A percentile compares a stretch with the other conserved stretches of the same genome.
Evolutionary conservation across 75 land plant species (phyloP).

Genomic region (Pinus tabuliformis): DNA sequence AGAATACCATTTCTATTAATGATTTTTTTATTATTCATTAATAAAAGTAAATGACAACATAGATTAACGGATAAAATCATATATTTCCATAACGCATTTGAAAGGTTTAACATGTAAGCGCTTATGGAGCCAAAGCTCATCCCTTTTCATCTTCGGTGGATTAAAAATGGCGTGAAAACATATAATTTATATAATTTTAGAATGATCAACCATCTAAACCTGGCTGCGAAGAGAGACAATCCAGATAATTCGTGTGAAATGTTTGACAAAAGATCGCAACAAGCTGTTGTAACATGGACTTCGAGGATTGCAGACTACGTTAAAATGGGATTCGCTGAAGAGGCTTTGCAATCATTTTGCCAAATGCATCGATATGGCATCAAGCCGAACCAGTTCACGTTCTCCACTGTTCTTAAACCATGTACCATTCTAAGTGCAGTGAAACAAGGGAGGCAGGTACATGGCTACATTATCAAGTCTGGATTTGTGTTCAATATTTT

Average conservation of each 20-base stretch:
- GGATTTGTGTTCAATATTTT: conserved; percentile 35
- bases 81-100: too few species aligned
- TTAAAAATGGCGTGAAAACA: too few species aligned
- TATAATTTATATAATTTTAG: conserved; percentile 12
- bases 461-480: conserved; percentile 28
- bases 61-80: too few species aligned
- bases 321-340: conserved; percentile 42
- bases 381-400: conserved; percentile 43
- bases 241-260: conserved; percentile 32
- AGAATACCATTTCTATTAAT: too few species aligned
- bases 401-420: conserved; percentile 46
- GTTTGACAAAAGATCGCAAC: conserved; percentile 38
- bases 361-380: conserved; percentile 30
- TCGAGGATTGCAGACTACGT: conserved; percentile 58
- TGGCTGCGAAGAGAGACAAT: conserved; percentile 25
- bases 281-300: conserved; percentile 51
- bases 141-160: too few species aligned
- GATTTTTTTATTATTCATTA: too few species aligned
- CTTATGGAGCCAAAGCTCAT: too few species aligned
- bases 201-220: conserved; percentile 20
- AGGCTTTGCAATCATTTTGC: conserved; percentile 44
- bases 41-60: too few species aligned
- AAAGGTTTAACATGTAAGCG: too few species aligned
- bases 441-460: conserved; percentile 22
- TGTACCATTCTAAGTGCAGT: conserved; percentile 26